A percentile compares a stretch with the other conserved stretches of the same genome.
phyloP scores from a whole-genome alignment of 345 rosid genomes.

The Combretum micranthum region DNA sequence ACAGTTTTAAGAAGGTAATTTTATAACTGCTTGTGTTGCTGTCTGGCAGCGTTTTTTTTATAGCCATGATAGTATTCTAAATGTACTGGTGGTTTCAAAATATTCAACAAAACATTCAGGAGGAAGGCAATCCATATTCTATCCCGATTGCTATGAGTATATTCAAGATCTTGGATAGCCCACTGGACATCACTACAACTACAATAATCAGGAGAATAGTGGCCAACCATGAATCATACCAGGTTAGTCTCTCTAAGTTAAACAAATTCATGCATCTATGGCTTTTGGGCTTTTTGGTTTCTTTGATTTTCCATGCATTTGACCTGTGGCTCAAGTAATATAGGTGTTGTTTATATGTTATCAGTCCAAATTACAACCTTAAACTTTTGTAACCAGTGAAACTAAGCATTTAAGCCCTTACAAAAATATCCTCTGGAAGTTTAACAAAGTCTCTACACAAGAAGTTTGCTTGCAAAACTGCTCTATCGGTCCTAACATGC shows the following conservation, averaged over 20 bases:
- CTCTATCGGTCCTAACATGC: too few relatives aligned
- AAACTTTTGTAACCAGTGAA: too few relatives aligned
- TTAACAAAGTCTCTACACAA: too few relatives aligned
- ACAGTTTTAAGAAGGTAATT: conserved; percentile 45
- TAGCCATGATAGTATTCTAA: too few relatives aligned
- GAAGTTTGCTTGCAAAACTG: too few relatives aligned
- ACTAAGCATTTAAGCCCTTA: too few relatives aligned
- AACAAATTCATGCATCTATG: neutral
- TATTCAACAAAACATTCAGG: conserved; percentile 23
- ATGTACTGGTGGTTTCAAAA: neutral
- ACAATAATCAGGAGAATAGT: conserved; percentile 67
- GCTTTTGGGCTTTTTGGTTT: neutral
- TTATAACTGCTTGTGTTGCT: too few relatives aligned
- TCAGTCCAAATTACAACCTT: too few relatives aligned
- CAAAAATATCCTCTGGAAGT: too few relatives aligned
- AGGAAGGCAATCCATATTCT: conserved; percentile 50
- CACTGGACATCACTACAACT: conserved; percentile 63
- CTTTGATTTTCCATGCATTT: neutral
- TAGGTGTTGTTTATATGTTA: too few relatives aligned
- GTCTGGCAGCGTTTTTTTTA: too few relatives aligned
- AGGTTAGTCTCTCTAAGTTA: conserved; percentile 24
- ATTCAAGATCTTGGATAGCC: conserved; percentile 59
- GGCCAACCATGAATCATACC: conserved; percentile 67
- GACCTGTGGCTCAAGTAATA: too few relatives aligned
- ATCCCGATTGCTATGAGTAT: conserved; percentile 64